Evolutionary conservation across 768 basidiomycete genomes (phyloP), one percentile per base, ranked within the genome.

Genomic region (Boletus pseudopeckii): DNA sequence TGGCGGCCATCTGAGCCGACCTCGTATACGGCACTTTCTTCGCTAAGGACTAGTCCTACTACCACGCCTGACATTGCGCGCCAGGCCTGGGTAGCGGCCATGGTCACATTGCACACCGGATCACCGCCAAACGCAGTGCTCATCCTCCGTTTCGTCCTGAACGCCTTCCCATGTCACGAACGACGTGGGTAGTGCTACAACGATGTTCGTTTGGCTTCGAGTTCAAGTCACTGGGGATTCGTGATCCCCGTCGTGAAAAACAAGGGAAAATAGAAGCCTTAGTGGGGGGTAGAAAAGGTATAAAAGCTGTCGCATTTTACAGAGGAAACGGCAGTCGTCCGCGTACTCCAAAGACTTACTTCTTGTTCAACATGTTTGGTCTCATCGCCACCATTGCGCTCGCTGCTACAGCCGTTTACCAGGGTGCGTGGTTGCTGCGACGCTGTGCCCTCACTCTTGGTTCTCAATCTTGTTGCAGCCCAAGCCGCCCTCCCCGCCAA

Each of bases 401-500:
- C 22, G 53, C 45, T 37, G 61, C 53, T n/a, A 50, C 43, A 4
- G 42, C 55, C 40, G 15, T 50, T 34, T 28, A 46, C 38, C 56
- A 68, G 30, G 48, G 66, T 68, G 34, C n/a, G 68, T 56, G 1
- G n/a, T 32, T 18, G 18, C 14, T 28, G 14, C 18, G 2, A 17
- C 14, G 38, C 11, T 9, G 28, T 24, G 1, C 15, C 11, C n/a
- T 38, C 15, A 13, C 7, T 9, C 13, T 46, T 43, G 26, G 49
- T 30, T 52, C 37, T 54, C 15, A 53, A 5, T 22, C 9, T 20
- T 7, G 82, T 24, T 63, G 65, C 56, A 30, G 84, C 85, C 63
- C 81, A 77, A 24, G 73, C 72, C 5, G 9, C 54, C 9, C 56
- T 73, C 52, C 77, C 77, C 34, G 56, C 64, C 47, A 62, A 71